Evolutionary conservation across 371 early-diverging fungal species (phyloP), one percentile per base, ranked within the genome.

Genomic region (Parasitella parasitica): DNA sequence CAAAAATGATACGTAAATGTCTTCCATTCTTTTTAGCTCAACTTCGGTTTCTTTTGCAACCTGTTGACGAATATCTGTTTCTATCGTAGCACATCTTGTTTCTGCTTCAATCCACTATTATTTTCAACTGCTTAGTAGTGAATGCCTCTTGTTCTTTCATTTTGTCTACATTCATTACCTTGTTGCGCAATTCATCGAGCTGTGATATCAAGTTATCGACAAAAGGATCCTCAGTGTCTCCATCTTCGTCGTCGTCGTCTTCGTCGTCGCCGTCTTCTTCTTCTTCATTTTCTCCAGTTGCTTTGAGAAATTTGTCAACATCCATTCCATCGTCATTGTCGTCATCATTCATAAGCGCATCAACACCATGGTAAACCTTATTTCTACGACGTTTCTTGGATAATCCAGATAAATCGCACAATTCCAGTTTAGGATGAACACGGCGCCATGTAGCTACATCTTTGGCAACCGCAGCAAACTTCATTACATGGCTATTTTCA

Each of bases 381-480:
- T 54, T 54, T 37, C 49, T 49, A 49, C 49, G 27, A 13, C 28
- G 28, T 28, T 24, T 49, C 27, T 28, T 49, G 3, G 49, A 13
- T 20, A 24, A 27, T 4, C 4, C 46, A 41, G 62, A 54, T 2
- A 55, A 56, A 11, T 52, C 55, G 20, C 51, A 37, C 18, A 77
- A 34, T 41, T 81, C 79, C n/a, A 81, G 54, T 48, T 66, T 73
- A 1, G 82, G 75, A 52, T 78, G 75, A 4, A 77, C 64, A 9
- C 73, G 71, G 11, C 76, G 59, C 73, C 77, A 72, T 4, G 83
- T 84, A 6, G 83, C 76, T 3, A 89, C 81, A 60, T 86, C 82
- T 54, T 82, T 86, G 1, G 90, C 87, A 0, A 85, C 86, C 0
- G 87, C 82, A 3, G 91, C 80, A 74, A 91, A 91, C 36, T 88